Evolutionary conservation across 2,329 filamentous ascomycete genomes (phyloP), one percentile per base, ranked within the genome.

Genomic region (Chaetomium strumarium): DNA sequence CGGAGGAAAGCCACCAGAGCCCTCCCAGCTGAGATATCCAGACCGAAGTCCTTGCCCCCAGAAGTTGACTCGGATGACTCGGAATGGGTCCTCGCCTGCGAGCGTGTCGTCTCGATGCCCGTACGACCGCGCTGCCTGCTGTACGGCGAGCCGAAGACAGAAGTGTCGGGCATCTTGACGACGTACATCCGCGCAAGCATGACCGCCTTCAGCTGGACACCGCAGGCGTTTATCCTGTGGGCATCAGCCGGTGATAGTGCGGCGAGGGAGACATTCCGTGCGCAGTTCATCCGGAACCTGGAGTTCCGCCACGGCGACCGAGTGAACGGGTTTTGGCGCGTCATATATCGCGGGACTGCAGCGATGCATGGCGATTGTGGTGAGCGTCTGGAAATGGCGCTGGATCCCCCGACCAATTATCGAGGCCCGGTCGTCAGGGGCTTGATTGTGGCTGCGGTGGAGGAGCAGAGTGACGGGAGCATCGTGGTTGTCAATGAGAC

Each of bases 401-500:
- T 65, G 4, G 63, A 67, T 33, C 55, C 59, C 6, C 62, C 66
- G 5, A 31, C 51, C 1, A 60, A 55, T 1, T 64, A 61, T 42
- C 57, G 53, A 9, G 62, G 63, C 7, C 58, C 62, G n/a, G 42
- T 47, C 1, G 60, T 62, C 8, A 53, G 58, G 16, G 64, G 60
- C 1, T 19, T 68, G 8, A 53, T 68, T 6, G 58, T 68, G 11
- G 51, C 59, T 1, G 63, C 58, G 19, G 49, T 66, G 1, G 56
- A 60, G 40, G 49, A 44, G 38, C 48, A 52, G 10, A 37, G 41
- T 4, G 49, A 49, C 4, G 49, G 49, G 1, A 38, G 45, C 12
- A 55, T 65, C 24, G 58, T 66, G 8, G 67, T 71, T 45, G 60
- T 68, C 42, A 70, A 69, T 52, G 68, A 71, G 62, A 69, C 69